Percentiles rank a stretch among this genome's conserved stretches.
Conservation (phyloP, 2,329 filamentous ascomycete genomes). For the Hawksworthiomyces lignivorus region DNA sequence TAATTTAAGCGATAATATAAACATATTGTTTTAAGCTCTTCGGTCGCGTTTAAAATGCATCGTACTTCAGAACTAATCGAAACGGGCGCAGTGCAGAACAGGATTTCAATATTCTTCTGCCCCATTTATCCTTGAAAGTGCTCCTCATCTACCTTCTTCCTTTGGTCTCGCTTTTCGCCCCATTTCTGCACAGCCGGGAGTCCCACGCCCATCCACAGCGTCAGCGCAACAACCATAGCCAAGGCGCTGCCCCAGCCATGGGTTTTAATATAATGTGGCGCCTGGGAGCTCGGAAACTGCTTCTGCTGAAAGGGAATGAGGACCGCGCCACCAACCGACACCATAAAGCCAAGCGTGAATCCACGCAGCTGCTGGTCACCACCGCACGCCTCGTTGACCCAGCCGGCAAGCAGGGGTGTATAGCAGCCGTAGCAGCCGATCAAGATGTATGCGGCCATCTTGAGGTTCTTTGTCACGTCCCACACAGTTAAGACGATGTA, state of each 20-base stretch:
- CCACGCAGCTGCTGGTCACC: constrained; percentile 35
- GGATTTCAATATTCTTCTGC: too few relatives aligned
- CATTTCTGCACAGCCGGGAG: too few relatives aligned
- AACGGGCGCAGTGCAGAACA: too few relatives aligned
- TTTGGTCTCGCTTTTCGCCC: too few relatives aligned
- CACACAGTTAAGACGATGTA: constrained; percentile 31
- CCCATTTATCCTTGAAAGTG: too few relatives aligned
- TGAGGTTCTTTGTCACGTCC: constrained; percentile 28
- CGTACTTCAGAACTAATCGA: too few relatives aligned
- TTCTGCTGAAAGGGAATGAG: constrained; percentile 32
- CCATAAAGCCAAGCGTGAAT: constrained; percentile 32
- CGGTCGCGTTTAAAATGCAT: too few relatives aligned
- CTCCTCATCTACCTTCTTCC: too few relatives aligned
- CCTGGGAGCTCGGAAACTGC: constrained; percentile 28
- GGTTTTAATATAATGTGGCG: constrained; percentile 26
- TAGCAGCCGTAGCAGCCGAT: constrained; percentile 33
- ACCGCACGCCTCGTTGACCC: constrained; percentile 32
- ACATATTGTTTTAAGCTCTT: too few relatives aligned
- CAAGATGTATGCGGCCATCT: constrained; percentile 32
- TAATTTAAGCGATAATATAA: too few relatives aligned
- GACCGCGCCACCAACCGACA: constrained; percentile 28
- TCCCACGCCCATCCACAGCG: constrained; percentile 28
- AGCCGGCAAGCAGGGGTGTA: constrained; percentile 32
- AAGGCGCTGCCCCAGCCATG: constrained; percentile 29
- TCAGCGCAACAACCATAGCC: constrained; percentile 25